These are phyloP conservation scores for Delonix regia DNA, from an alignment of 306 rosid genomes.

Conservation along the genomic window DNA sequence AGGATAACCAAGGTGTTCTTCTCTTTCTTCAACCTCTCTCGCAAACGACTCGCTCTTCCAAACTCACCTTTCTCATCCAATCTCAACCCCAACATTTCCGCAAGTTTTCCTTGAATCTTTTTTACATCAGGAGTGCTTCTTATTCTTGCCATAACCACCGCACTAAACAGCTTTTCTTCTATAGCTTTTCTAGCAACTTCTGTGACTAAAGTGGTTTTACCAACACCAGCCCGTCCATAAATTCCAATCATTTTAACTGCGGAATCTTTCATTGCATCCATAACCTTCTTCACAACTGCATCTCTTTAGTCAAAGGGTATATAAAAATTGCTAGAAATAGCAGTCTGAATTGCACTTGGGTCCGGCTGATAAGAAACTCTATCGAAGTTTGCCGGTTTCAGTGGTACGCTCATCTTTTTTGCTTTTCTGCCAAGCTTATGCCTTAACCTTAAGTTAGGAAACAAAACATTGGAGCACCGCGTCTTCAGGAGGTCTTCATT, in stretches of 20 bases:
- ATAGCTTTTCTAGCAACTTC: background rate
- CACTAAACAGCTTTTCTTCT: background rate
- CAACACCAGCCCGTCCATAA: constrained; percentile 34
- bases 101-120: constrained; percentile 33
- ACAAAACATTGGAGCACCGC: background rate
- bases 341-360: background rate
- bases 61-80: background rate
- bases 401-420: background rate
- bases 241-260: background rate
- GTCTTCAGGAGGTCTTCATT: background rate
- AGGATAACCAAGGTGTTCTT: background rate
- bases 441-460: background rate
- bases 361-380: background rate
- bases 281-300: background rate
- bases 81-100: background rate
- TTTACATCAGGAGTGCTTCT: constrained; percentile 3
- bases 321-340: background rate
- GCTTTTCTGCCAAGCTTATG: background rate
- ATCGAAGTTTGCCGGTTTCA: background rate
- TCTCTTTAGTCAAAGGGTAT: background rate
- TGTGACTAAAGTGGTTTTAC: constrained; percentile 37
- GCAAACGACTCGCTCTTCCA: background rate
- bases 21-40: background rate
- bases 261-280: background rate
- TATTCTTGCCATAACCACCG: constrained; percentile 11